Conservation (phyloP, 345 rosid genomes). For the Schrenkiella parvula region DNA sequence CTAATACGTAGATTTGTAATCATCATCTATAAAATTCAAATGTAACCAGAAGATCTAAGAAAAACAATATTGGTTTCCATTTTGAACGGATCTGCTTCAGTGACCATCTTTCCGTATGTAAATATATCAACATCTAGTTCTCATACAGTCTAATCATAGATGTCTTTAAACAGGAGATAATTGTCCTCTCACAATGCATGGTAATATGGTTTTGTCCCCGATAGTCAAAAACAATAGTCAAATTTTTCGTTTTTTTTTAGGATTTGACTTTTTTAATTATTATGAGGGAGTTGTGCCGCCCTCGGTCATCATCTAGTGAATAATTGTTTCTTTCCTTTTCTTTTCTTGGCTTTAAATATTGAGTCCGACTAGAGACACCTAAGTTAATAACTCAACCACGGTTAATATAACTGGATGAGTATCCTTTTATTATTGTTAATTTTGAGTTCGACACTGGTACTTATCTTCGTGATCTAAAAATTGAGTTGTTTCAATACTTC, state of each 20-base stretch:
- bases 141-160: too few relatives aligned
- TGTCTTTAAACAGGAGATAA: neutral
- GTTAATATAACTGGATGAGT: neutral
- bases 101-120: neutral
- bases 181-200: conserved; percentile 1
- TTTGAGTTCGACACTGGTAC: neutral
- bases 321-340: neutral
- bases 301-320: conserved; percentile 19
- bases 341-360: neutral
- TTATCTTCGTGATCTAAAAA: neutral
- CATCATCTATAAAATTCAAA: neutral
- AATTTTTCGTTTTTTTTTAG: conserved; percentile 8
- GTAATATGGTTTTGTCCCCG: conserved; percentile 8
- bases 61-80: neutral
- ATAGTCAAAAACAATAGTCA: conserved; percentile 5
- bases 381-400: conserved; percentile 3
- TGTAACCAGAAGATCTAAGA: neutral
- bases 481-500: neutral
- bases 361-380: neutral
- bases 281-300: conserved; percentile 21
- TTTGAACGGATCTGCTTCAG: neutral
- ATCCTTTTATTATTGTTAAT: neutral
- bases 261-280: conserved; percentile 15
- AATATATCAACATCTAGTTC: neutral
- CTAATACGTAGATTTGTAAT: neutral